A percentile compares a stretch with the other conserved stretches of the same genome.
Conservation (phyloP, 257 asterid species). For the Prunella vulgaris region DNA sequence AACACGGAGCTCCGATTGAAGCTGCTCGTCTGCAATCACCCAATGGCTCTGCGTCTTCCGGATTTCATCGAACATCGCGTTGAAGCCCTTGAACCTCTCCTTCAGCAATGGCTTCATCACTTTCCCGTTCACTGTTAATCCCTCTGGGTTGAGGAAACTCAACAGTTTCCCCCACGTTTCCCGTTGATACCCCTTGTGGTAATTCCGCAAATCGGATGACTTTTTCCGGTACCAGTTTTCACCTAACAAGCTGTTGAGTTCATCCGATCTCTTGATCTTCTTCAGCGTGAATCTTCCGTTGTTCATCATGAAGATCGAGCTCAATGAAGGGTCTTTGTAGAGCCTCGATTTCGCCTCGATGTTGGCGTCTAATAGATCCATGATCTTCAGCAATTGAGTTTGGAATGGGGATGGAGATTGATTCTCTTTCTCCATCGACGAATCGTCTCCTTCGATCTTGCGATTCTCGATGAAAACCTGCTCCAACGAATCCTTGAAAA, state of each 20-base stretch:
- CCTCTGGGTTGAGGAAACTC: slow-evolving; percentile 55
- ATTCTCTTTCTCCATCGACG: not conserved
- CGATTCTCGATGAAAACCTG: slow-evolving; percentile 69
- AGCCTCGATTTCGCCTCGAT: slow-evolving; percentile 68
- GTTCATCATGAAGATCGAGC: slow-evolving; percentile 92
- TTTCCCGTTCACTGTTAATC: slow-evolving; percentile 60
- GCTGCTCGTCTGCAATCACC: slow-evolving; percentile 89
- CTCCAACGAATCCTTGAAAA: slow-evolving; percentile 57
- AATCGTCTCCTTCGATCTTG: slow-evolving; percentile 40
- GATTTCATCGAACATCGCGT: slow-evolving; percentile 73
- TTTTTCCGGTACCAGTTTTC: slow-evolving; percentile 67
- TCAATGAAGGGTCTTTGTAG: slow-evolving; percentile 58
- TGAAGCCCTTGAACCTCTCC: slow-evolving; percentile 84
- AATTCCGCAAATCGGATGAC: slow-evolving; percentile 66
- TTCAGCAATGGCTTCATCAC: slow-evolving; percentile 70
- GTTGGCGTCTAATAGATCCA: slow-evolving; percentile 61
- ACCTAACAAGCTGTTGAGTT: slow-evolving; percentile 50
- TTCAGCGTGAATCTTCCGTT: slow-evolving; percentile 82
- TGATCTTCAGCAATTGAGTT: slow-evolving; percentile 45
- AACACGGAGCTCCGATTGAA: slow-evolving; percentile 88
- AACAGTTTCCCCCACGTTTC: slow-evolving; percentile 86
- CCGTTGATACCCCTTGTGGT: slow-evolving; percentile 84
- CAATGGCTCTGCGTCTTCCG: slow-evolving; percentile 70
- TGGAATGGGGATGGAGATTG: slow-evolving; percentile 53
- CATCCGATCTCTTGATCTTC: slow-evolving; percentile 54